A percentile compares a stretch with the other conserved stretches of the same genome.
Evolutionary conservation across 768 basidiomycete species (phyloP).

Genomic region (Pulveroboletus sp.): DNA sequence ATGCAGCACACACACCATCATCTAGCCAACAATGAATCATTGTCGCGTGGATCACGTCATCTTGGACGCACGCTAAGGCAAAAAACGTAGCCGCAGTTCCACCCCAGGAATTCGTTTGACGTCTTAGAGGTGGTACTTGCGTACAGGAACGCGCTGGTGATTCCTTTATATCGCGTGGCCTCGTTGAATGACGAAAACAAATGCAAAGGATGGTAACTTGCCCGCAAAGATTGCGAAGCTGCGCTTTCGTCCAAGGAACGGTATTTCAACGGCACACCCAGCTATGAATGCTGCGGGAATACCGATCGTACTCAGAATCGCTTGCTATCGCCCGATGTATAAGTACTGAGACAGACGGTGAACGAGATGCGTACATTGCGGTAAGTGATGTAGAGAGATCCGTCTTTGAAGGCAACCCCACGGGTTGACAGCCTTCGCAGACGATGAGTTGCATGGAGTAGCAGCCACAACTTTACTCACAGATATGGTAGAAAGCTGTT

Average conservation of each 20-base stretch:
- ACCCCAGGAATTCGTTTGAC: conserved; percentile 65
- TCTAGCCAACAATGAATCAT: conserved; percentile 29
- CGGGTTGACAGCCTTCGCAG: conserved; percentile 52
- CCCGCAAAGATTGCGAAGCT: conserved; percentile 63
- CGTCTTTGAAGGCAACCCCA: conserved; percentile 68
- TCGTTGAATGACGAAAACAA: conserved; percentile 41
- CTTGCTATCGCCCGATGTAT: conserved; percentile 45
- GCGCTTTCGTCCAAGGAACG: conserved; percentile 61
- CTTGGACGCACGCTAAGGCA: conserved; percentile 46
- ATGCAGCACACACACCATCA: conserved; percentile 76
- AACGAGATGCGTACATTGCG: conserved; percentile 49
- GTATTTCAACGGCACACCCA: conserved; percentile 69
- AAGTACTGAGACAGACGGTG: neutral
- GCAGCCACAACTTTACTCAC: conserved; percentile 29
- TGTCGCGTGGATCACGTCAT: neutral
- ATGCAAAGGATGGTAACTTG: conserved; percentile 34
- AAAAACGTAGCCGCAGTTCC: conserved; percentile 78
- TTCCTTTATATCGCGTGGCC: conserved; percentile 47
- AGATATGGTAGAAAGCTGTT: conserved; percentile 52
- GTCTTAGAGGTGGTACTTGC: conserved; percentile 69
- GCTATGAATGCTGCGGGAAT: conserved; percentile 72
- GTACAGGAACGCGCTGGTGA: conserved; percentile 75
- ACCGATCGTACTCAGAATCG: conserved; percentile 65
- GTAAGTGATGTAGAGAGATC: conserved; percentile 67
- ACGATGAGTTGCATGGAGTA: neutral